Percentiles rank a stretch among this genome's conserved stretches.
Conservation (phyloP, 257 asterid genomes). For the Plantago major region DNA sequence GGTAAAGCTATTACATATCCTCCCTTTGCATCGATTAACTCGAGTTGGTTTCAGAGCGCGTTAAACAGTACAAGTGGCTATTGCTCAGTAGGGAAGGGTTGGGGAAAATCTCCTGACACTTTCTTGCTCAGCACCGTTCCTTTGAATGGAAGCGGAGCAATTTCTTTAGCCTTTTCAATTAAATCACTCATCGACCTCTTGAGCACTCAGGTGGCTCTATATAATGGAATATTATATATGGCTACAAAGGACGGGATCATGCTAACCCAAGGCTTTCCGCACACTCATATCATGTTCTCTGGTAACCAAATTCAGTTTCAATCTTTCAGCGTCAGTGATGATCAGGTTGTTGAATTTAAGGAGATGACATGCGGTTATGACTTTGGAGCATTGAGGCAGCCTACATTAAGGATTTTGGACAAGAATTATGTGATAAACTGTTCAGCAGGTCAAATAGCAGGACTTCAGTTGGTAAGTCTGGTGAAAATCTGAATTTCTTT, state of each 20-base stretch:
- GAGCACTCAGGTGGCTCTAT: constrained; percentile 8
- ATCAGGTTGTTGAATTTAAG: constrained; percentile 22
- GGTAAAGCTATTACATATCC: constrained; percentile 30
- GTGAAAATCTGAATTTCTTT: background rate
- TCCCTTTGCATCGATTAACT: constrained; percentile 15
- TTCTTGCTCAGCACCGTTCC: constrained; percentile 28
- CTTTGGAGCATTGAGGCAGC: constrained; percentile 1
- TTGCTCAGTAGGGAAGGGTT: constrained; percentile 39
- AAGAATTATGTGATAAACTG: constrained; percentile 34
- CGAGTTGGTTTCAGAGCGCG: constrained; percentile 39
- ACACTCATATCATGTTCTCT: constrained; percentile 22
- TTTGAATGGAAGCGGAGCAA: constrained; percentile 26
- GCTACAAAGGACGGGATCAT: constrained; percentile 40
- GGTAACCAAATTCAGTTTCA: constrained; percentile 26
- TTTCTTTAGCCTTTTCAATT: constrained; percentile 43
- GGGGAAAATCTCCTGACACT: constrained; percentile 26
- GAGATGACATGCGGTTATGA: constrained; percentile 28
- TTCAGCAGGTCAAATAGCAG: constrained; percentile 33
- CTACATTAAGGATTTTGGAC: constrained; percentile 25
- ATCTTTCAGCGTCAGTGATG: constrained; percentile 17
- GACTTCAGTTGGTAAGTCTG: constrained; percentile 42
- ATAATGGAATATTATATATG: constrained; percentile 43
- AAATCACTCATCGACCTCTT: constrained; percentile 29
- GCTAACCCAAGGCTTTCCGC: constrained; percentile 32
- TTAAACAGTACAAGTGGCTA: constrained; percentile 29